phyloP scores from a whole-genome alignment of 352 stramenopile species.

The Lagenidium giganteum region DNA sequence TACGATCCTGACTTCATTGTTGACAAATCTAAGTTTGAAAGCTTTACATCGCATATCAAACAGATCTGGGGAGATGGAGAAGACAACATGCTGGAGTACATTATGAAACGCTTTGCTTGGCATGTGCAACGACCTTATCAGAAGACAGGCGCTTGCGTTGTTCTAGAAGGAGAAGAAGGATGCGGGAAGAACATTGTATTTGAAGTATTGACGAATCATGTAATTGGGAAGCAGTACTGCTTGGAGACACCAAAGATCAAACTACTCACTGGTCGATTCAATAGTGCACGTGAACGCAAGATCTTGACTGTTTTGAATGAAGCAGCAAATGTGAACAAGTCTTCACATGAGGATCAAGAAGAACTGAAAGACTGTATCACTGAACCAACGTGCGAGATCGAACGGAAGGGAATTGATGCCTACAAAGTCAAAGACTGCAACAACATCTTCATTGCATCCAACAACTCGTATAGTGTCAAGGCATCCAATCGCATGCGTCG shows the following conservation, averaged over 20 bases:
- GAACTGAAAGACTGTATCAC: neutral
- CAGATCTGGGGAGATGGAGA: neutral
- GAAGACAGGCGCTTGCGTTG: neutral
- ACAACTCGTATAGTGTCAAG: neutral
- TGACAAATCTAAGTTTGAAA: neutral
- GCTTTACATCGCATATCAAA: neutral
- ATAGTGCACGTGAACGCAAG: slow-evolving; percentile 2
- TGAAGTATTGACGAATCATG: neutral
- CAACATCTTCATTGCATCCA: neutral
- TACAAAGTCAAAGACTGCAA: neutral
- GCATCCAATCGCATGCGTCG: neutral
- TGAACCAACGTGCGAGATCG: neutral
- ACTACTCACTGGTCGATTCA: slow-evolving; percentile 2
- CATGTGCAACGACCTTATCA: neutral
- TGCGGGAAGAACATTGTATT: neutral
- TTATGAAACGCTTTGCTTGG: too few relatives aligned
- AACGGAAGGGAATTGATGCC: neutral
- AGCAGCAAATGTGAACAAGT: neutral
- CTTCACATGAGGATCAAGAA: neutral
- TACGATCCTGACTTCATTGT: neutral
- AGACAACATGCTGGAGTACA: neutral
- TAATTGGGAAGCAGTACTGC: neutral
- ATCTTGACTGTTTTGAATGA: slow-evolving; percentile 5
- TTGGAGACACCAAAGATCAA: neutral
- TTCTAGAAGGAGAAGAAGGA: neutral